Evolutionary conservation across 179 eudicot genomes (phyloP).

Genomic region (Gypsophila paniculata): DNA sequence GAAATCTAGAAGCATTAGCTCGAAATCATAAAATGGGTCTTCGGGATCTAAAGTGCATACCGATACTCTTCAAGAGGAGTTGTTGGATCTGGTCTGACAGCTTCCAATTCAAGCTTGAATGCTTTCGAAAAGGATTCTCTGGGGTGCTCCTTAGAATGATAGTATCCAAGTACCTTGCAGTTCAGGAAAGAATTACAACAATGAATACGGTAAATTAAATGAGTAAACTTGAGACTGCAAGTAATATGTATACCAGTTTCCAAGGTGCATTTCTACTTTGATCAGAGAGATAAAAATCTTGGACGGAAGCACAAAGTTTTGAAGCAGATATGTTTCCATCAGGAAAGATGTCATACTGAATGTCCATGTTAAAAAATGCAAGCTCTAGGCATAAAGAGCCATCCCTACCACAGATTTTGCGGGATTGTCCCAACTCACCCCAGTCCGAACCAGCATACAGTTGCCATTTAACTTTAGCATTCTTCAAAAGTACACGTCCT

Average conservation of each 20-base stretch:
- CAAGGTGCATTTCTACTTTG: conserved; percentile 77
- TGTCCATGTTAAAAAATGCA: conserved; percentile 49
- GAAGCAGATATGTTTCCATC: conserved; percentile 64
- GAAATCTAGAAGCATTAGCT: conserved; percentile 5
- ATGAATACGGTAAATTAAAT: conserved; percentile 6
- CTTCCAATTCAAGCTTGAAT: conserved; percentile 70
- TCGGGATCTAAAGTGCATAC: conserved; percentile 32
- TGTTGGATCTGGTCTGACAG: conserved; percentile 82
- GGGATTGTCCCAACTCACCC: conserved; percentile 42
- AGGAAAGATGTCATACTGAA: conserved; percentile 58
- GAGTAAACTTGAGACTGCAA: conserved; percentile 11
- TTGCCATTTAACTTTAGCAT: conserved; percentile 63
- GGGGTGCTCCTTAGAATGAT: conserved; percentile 72
- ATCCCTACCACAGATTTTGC: conserved; percentile 48
- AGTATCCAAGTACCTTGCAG: conserved; percentile 71
- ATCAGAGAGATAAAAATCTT: conserved; percentile 69
- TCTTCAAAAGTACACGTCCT: conserved; percentile 60
- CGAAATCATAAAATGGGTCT: neutral
- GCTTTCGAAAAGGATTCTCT: conserved; percentile 75
- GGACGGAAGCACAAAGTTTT: conserved; percentile 47
- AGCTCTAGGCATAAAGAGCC: conserved; percentile 59
- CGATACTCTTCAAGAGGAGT: conserved; percentile 85
- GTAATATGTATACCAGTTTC: conserved; percentile 58
- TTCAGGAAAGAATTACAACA: conserved; percentile 20
- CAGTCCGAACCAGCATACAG: conserved; percentile 90